A percentile compares a stretch with the other conserved stretches of the same genome.
These are phyloP conservation scores for Epithemia pelagica DNA, from an alignment of 108 stramenopile species.

Conservation along the genomic window DNA sequence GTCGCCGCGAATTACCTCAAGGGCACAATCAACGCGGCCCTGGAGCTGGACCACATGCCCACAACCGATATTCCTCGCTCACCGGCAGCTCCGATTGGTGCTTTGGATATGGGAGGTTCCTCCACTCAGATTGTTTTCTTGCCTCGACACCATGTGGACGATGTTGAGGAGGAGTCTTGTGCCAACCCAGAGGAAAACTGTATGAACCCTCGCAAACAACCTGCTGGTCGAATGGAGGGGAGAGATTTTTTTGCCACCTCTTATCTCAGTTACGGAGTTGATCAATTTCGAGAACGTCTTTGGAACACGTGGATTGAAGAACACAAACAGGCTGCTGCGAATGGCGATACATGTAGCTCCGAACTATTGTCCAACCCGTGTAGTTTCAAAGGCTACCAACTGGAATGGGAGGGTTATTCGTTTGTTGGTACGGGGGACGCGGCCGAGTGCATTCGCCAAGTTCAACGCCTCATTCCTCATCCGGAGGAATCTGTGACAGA, in stretches of 20 bases:
- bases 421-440: constrained; percentile 76
- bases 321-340: not conserved
- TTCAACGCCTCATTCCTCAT: constrained; percentile 70
- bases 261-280: constrained; percentile 81
- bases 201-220: not conserved
- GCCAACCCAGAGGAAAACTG: constrained; percentile 4
- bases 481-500: constrained; percentile 51
- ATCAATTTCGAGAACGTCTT: constrained; percentile 80
- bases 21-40: constrained; percentile 66
- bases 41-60: constrained; percentile 18
- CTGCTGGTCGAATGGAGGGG: constrained; percentile 36
- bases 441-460: constrained; percentile 53
- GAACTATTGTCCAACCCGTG: constrained; percentile 67
- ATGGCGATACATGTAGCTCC: constrained; percentile 19
- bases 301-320: constrained; percentile 74
- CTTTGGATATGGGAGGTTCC: constrained; percentile 85
- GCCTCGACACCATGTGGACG: constrained; percentile 10
- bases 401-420: constrained; percentile 42
- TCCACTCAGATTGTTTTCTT: constrained; percentile 81
- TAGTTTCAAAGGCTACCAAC: constrained; percentile 59
- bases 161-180: constrained; percentile 7
- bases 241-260: constrained; percentile 80
- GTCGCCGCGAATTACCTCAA: constrained; percentile 81
- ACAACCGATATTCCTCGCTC: constrained; percentile 16
- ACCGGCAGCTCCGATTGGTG: constrained; percentile 44